These are phyloP conservation scores for Ceratocystis alfenasii DNA, from an alignment of 2,329 filamentous ascomycete genomes.

Conservation along the genomic window DNA sequence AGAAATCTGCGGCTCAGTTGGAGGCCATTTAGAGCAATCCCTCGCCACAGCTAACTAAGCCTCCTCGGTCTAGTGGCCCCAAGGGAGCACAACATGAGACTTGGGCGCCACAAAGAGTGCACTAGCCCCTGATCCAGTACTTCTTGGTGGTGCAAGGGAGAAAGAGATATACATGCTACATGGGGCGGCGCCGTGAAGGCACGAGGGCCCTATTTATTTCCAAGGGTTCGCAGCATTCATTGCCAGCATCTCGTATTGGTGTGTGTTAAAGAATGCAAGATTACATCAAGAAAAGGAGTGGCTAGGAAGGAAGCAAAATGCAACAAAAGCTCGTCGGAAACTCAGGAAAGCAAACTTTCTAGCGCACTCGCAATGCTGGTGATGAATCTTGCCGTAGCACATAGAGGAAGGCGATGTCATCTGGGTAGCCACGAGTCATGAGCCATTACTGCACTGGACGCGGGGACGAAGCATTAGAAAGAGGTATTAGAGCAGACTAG, in stretches of 20 bases:
- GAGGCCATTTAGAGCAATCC: neutral
- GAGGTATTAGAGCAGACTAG: neutral
- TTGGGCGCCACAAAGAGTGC: neutral
- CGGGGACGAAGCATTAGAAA: neutral
- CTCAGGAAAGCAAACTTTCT: neutral
- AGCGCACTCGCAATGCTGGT: no score
- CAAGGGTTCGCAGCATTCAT: neutral
- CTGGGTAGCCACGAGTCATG: no score
- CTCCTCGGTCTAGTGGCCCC: neutral
- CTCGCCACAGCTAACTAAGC: neutral
- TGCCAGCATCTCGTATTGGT: neutral
- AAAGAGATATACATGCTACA: neutral
- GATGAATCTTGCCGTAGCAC: no score
- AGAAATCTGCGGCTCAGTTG: neutral
- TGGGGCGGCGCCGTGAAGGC: neutral
- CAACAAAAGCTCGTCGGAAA: neutral
- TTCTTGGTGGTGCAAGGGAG: neutral
- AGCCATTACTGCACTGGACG: no score
- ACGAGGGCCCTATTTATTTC: neutral
- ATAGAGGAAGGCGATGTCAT: no score
- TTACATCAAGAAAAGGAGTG: neutral
- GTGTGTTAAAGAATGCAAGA: neutral
- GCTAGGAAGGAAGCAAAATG: neutral
- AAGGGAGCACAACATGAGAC: conserved; percentile 11
- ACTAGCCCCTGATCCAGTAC: conserved; percentile 8